Evolutionary conservation across 345 rosid species (phyloP).

Genomic region (Trapa incisa): DNA sequence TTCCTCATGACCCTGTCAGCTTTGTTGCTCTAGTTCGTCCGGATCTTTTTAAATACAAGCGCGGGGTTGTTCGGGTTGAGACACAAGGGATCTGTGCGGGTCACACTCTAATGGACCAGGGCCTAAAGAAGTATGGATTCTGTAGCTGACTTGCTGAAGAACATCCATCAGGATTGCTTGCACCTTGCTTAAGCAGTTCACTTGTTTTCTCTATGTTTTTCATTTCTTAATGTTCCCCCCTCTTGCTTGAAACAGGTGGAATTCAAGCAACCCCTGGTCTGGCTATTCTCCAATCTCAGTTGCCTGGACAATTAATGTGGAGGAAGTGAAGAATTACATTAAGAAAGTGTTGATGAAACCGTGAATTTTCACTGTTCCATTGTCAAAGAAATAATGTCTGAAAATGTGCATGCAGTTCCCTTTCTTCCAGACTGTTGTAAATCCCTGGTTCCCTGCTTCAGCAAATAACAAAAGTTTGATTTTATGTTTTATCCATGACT

Average conservation of each 20-base stretch:
- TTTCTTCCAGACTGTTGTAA: not conserved
- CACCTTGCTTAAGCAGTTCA: not conserved
- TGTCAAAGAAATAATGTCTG: not conserved
- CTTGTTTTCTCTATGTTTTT: not conserved
- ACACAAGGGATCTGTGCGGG: conserved; percentile 81
- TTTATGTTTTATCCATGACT: not conserved
- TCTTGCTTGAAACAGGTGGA: conserved; percentile 40
- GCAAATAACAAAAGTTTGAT: not conserved
- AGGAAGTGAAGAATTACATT: conserved; percentile 40
- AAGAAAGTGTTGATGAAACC: conserved; percentile 53
- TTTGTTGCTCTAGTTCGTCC: conserved; percentile 70
- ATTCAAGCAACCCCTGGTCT: conserved; percentile 70
- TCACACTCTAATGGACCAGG: conserved; percentile 89
- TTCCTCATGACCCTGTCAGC: conserved; percentile 85
- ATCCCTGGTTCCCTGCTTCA: not conserved
- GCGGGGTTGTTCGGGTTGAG: conserved; percentile 88
- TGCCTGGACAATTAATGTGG: conserved; percentile 72
- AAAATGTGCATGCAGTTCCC: not conserved
- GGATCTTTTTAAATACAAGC: conserved; percentile 72
- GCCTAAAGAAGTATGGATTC: conserved; percentile 45
- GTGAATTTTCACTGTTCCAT: conserved; percentile 11
- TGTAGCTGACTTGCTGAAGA: not conserved
- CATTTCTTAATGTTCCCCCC: no score
- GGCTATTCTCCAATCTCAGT: conserved; percentile 66
- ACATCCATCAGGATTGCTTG: not conserved